Evolutionary conservation across 768 basidiomycete species (phyloP).

Genomic region (Amanita rimosa): DNA sequence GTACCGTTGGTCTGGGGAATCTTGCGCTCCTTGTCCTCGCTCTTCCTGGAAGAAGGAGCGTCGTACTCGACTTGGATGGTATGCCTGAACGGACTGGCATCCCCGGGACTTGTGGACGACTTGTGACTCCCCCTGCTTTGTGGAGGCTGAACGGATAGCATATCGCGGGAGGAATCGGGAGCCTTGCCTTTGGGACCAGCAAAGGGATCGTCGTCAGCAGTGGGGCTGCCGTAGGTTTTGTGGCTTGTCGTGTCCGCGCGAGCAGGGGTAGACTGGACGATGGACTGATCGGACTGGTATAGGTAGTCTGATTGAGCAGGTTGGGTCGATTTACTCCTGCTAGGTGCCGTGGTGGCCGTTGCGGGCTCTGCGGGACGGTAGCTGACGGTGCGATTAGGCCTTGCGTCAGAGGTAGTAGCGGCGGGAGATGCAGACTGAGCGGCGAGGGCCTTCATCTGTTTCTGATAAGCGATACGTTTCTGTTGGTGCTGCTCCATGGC

Average conservation of each 20-base stretch:
- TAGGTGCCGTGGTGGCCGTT: slow-evolving; percentile 18
- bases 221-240: slow-evolving; percentile 22
- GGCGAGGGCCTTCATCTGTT: slow-evolving; percentile 57
- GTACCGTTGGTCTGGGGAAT: neutral
- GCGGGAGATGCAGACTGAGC: slow-evolving; percentile 12
- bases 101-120: slow-evolving; percentile 29
- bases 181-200: slow-evolving; percentile 20
- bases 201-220: slow-evolving; percentile 62
- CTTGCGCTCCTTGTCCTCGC: slow-evolving; percentile 18
- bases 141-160: neutral
- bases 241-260: slow-evolving; percentile 2
- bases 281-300: slow-evolving; percentile 62
- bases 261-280: slow-evolving; percentile 21
- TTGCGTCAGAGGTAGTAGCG: slow-evolving; percentile 12
- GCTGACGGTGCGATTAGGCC: slow-evolving; percentile 36
- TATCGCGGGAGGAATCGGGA: neutral
- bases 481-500: slow-evolving; percentile 80
- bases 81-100: slow-evolving; percentile 49
- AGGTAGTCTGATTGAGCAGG: slow-evolving; percentile 42
- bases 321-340: slow-evolving; percentile 48
- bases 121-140: slow-evolving; percentile 14
- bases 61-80: slow-evolving; percentile 98
- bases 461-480: slow-evolving; percentile 74
- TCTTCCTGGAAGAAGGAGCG: slow-evolving; percentile 18
- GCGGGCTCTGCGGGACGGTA: slow-evolving; percentile 37